Percentiles rank a stretch among this genome's conserved stretches.
Evolutionary conservation across 140 eudicot species (phyloP).

Genomic region (Ambrosia hybrid): DNA sequence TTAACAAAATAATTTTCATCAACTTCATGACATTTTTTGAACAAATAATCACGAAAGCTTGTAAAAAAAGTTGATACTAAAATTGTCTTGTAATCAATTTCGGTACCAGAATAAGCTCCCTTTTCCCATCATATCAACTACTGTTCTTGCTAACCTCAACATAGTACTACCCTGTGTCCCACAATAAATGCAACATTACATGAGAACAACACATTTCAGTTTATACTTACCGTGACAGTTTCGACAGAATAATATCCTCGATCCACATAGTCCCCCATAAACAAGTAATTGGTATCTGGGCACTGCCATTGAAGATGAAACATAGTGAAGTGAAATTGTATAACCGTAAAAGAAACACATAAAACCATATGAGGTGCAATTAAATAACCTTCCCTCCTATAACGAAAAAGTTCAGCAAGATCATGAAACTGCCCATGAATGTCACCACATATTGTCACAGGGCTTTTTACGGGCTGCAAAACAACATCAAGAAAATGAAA

Average conservation of each 20-base stretch:
- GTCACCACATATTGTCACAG: constrained; percentile 67
- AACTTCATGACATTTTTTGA: neutral
- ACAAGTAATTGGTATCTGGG: constrained; percentile 63
- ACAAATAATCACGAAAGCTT: neutral
- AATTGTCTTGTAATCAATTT: neutral
- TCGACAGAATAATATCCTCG: constrained; percentile 70
- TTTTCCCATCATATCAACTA: neutral
- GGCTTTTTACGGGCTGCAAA: constrained; percentile 68
- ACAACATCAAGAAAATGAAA: neutral
- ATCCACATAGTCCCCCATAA: constrained; percentile 68
- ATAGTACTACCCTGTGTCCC: neutral
- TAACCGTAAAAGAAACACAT: neutral
- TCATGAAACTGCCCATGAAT: constrained; percentile 70
- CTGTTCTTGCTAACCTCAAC: no score
- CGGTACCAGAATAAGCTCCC: neutral
- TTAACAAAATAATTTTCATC: neutral
- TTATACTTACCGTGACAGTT: constrained; percentile 50
- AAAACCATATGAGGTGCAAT: neutral
- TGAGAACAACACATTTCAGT: constrained; percentile 16
- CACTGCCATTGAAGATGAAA: constrained; percentile 43
- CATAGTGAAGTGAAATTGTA: neutral
- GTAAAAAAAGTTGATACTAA: constrained; percentile 9
- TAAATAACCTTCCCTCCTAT: constrained; percentile 63
- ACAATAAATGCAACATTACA: neutral
- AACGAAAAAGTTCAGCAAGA: constrained; percentile 65